Conservation (phyloP, 148 eudicot species). For the Mesembryanthemum crystallinum region DNA sequence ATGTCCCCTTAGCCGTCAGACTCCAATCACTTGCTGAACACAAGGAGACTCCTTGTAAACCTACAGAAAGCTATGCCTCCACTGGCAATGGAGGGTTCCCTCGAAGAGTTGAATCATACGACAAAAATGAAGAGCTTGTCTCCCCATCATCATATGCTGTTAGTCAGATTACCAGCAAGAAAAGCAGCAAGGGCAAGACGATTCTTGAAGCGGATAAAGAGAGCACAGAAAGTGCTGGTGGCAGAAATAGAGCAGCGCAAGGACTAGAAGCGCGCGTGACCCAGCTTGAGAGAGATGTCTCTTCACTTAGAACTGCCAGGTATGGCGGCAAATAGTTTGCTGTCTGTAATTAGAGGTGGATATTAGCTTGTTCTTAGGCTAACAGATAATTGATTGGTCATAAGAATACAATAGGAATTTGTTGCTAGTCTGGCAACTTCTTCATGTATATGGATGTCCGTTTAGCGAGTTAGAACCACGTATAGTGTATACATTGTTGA, state of each 20-base stretch:
- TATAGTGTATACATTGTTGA: background rate
- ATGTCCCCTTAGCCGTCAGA: conserved; percentile 25
- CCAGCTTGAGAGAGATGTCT: conserved; percentile 19
- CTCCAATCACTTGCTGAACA: background rate
- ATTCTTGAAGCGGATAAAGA: background rate
- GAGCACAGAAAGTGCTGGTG: background rate
- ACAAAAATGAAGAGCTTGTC: conserved; percentile 6
- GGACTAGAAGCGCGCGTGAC: conserved; percentile 12
- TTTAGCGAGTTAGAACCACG: conserved; percentile 1
- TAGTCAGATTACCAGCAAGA: conserved; percentile 12
- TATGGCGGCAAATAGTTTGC: background rate
- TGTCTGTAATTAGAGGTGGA: background rate
- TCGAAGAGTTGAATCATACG: conserved; percentile 1
- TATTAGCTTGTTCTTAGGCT: background rate
- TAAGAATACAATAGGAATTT: background rate
- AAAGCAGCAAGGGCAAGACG: background rate
- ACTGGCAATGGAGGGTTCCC: conserved; percentile 1
- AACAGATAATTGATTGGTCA: background rate
- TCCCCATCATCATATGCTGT: conserved; percentile 10
- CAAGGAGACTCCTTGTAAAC: background rate
- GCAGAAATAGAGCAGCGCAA: background rate
- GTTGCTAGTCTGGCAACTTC: background rate
- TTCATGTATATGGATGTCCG: background rate
- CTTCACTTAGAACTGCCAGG: conserved; percentile 9
- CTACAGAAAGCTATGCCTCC: conserved; percentile 16